Evolutionary conservation across 2,329 filamentous ascomycete species (phyloP), one percentile per base, ranked within the genome.

Genomic region (Xylaria sp.): DNA sequence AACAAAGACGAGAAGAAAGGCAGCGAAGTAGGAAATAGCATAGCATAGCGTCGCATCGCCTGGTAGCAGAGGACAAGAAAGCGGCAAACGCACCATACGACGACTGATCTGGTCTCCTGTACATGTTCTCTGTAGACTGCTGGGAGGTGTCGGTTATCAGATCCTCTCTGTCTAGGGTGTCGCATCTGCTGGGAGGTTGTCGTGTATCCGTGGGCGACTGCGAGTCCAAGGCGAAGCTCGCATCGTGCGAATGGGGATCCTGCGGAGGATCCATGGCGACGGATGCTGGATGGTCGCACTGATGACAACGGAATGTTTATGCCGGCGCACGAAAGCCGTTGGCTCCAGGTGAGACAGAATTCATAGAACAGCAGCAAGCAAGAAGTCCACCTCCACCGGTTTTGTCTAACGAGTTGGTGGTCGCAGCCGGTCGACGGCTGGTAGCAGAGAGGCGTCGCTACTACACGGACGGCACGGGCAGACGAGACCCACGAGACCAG

Each of bases 111-210:
- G 23, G 77, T 65, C 81, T 79, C 66, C 82, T 79, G 65, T 85
- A 80, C 65, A 85, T 76, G 13, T 84, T 86, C 59, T 86, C 84
- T 19, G 80, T 80, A 18, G 83, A 83, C 68, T 84, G 82, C 67
- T 79, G 80, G 71, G 16, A 16, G 16, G 78, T 83, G 66, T 84
- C 83, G 3, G 80, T 76, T 52, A 79, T 69, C 23, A 72, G 75
- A 52, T 82, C 79, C 44, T 79, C 78, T 59, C 71, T 74, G 49
- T 79, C 78, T 58, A 70, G 73, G 50, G 73, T 63, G 51, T 74
- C 68, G 63, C 66, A 68, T 66, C 64, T 62, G 51, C 71, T 71
- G 47, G 72, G 65, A 37, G 75, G 72, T 56, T 76, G 76, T 59
- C 80, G 77, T 62, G 76, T 78, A 62, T 84, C 80, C 53, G 79